These are phyloP conservation scores for Bromus sterilis DNA, from an alignment of 176 grass and related monocot species.

Conservation along the genomic window DNA sequence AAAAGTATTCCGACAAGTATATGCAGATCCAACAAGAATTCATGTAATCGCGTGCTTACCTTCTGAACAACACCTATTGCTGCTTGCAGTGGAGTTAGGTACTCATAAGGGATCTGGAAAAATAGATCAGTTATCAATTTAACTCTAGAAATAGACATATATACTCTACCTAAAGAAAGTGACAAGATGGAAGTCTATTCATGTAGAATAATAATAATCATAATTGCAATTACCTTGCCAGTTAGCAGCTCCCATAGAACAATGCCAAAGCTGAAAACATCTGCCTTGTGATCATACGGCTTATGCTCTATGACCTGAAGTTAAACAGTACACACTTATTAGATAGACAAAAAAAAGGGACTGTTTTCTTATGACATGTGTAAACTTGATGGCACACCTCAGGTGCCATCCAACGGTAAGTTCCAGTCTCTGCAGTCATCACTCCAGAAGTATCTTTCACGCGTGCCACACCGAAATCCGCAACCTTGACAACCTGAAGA, in stretches of 20 bases:
- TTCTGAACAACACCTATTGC: constrained; percentile 90
- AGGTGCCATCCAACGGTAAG: constrained; percentile 97
- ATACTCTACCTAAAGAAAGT: not conserved
- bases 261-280: constrained; percentile 91
- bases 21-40: not conserved
- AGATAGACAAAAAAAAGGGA: not conserved
- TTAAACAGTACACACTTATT: not conserved
- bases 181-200: not conserved
- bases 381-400: constrained; percentile 30
- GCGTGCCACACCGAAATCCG: constrained; percentile 93
- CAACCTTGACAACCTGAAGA: constrained; percentile 76
- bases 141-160: not conserved
- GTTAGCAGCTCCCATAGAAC: constrained; percentile 88
- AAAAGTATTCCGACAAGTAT: not conserved
- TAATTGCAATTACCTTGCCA: constrained; percentile 42
- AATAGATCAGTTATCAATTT: not conserved
- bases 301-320: constrained; percentile 87
- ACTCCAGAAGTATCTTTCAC: constrained; percentile 77
- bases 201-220: not conserved
- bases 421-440: constrained; percentile 97
- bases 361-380: not conserved
- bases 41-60: constrained; percentile 11
- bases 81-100: constrained; percentile 85
- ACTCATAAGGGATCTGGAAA: constrained; percentile 75
- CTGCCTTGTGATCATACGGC: constrained; percentile 85